phyloP scores from a whole-genome alignment of 2,329 filamentous ascomycete genomes.

The Paecilomyces dactylethromorphus region DNA sequence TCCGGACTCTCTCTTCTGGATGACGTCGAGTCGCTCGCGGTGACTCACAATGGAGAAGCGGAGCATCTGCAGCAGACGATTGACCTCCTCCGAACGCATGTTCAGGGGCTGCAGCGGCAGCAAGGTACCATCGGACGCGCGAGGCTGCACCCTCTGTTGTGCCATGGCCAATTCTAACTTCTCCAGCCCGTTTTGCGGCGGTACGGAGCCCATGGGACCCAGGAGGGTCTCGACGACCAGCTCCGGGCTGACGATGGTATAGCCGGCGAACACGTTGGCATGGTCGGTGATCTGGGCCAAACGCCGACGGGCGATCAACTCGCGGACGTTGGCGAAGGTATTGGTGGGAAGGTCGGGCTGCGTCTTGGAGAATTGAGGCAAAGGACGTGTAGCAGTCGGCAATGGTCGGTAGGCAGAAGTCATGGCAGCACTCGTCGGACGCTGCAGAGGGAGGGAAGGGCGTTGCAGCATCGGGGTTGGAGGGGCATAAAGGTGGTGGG shows the following conservation, averaged over 20 bases:
- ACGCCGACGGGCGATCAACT: conserved; percentile 35
- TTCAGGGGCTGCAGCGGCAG: conserved; percentile 34
- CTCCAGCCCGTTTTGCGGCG: conserved; percentile 35
- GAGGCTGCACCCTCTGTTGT: conserved; percentile 35
- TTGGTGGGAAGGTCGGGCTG: conserved; percentile 28
- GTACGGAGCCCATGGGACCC: conserved; percentile 34
- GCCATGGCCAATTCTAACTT: conserved; percentile 39
- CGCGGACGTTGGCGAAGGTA: conserved; percentile 35
- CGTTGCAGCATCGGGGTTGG: conserved; percentile 11
- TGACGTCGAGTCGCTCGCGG: conserved; percentile 30
- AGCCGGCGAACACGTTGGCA: conserved; percentile 38
- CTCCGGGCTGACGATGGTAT: conserved; percentile 37
- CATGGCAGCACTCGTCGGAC: conserved; percentile 31
- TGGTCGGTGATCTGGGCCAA: conserved; percentile 39
- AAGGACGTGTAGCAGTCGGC: conserved; percentile 29
- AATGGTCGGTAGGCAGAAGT: conserved; percentile 37
- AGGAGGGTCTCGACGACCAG: conserved; percentile 37
- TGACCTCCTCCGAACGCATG: conserved; percentile 39
- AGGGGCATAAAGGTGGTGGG: conserved; percentile 18
- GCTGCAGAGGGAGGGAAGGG: conserved; percentile 10
- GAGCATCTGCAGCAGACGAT: conserved; percentile 36
- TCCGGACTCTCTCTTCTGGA: conserved; percentile 32
- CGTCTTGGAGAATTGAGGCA: conserved; percentile 29
- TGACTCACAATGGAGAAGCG: conserved; percentile 37
- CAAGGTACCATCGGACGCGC: conserved; percentile 31